phyloP scores from a whole-genome alignment of 495 filamentous ascomycete species.

The Aspergillus saccharolyticus region DNA sequence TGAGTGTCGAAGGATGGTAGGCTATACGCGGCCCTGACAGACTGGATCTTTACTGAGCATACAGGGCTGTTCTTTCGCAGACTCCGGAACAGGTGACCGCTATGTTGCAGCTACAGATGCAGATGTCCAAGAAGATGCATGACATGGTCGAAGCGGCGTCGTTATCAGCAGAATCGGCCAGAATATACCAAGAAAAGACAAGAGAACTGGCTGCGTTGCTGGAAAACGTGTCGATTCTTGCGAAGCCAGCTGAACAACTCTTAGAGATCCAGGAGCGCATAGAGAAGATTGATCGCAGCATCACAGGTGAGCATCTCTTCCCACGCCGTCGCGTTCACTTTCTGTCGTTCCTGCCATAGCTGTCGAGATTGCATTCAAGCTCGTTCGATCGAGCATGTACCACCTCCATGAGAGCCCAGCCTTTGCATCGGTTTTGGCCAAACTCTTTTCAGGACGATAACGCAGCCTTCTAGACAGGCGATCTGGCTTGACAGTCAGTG shows the following conservation, averaged over 20 bases:
- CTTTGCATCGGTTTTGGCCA: too few relatives aligned
- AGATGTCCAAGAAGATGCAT: constrained; percentile 5
- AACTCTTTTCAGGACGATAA: too few relatives aligned
- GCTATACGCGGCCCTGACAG: background rate
- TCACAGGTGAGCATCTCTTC: background rate
- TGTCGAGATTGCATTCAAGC: too few relatives aligned
- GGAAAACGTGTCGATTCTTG: background rate
- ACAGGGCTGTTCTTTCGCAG: constrained; percentile 3
- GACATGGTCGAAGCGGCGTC: background rate
- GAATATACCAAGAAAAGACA: background rate
- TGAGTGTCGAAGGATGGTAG: constrained; percentile 6
- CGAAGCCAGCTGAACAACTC: background rate
- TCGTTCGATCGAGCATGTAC: too few relatives aligned
- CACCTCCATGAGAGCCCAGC: too few relatives aligned
- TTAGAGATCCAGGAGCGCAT: constrained; percentile 4
- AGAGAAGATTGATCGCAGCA: background rate
- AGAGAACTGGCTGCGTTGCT: background rate
- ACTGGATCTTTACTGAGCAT: background rate
- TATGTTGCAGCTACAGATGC: constrained; percentile 1
- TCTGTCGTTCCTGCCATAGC: too few relatives aligned
- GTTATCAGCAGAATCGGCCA: background rate
- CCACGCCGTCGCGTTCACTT: too few relatives aligned
- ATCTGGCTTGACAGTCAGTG: too few relatives aligned
- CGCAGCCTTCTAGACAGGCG: too few relatives aligned
- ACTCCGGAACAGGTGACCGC: constrained; percentile 4